Evolutionary conservation across 495 filamentous ascomycete species (phyloP), one percentile per base, ranked within the genome.

Genomic region (Penicillium paxilli): DNA sequence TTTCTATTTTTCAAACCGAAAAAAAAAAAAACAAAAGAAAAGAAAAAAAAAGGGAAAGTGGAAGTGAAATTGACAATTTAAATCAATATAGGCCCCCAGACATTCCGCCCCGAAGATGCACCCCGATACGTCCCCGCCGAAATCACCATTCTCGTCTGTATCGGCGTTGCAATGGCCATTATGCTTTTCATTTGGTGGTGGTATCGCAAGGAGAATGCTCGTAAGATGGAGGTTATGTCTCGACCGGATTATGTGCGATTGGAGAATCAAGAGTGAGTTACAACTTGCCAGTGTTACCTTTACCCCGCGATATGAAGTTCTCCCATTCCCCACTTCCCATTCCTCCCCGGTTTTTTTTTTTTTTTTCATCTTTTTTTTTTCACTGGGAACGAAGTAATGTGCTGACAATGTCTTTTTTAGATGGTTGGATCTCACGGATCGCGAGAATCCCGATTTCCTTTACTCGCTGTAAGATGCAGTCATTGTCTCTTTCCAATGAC

Each of bases 121-220:
- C 80, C 84, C 12, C 71, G 77, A 26, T 91, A 90, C 58, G 76
- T 85, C 16, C 84, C 85, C 4, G 87, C 84, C 17, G 84, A 87
- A 57, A 84, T 89, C 49, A 83, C 80, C 2, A 85, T 90, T 52
- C 78, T 89, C 22, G 78, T 81, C n/a, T 87, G 86, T 63, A 82
- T 77, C 70, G 73, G 66, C 16, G 70, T 85, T 4, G 82, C 79
- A 47, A 52, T 87, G 4, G 26, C 80, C 4, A 78, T 85, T 49
- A 60, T 90, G 40, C 52, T 72, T 0, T 87, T 87, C 63, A 86
- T 89, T 32, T 81, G 80, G 59, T 76, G 75, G 65, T 88, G 84
- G 74, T 88, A 83, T 63, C 65, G 64, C 10, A 63, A 66, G 17
- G 75, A 85, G 74, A 91, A 91, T 51, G 69, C 64, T 60, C 77